A percentile compares a stretch with the other conserved stretches of the same genome.
Evolutionary conservation across 1,284 basidiomycete species (phyloP).

Genomic region (Rhodotorula sp.): DNA sequence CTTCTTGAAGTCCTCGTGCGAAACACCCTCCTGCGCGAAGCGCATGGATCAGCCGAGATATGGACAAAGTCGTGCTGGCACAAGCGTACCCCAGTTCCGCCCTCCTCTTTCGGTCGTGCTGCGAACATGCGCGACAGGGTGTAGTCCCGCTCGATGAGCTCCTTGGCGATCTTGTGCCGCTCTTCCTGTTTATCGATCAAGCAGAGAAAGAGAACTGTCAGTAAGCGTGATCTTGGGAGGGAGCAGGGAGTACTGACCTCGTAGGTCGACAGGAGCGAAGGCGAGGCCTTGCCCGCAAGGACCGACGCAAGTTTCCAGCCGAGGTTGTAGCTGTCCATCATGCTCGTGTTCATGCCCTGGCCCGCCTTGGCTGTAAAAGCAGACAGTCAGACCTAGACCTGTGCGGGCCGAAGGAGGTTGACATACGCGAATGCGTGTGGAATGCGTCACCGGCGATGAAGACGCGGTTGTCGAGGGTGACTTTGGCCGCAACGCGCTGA

Average conservation of each 20-base stretch:
- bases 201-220: conserved; percentile 51
- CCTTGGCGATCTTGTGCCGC: conserved; percentile 59
- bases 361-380: conserved; percentile 55
- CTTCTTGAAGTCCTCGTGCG: conserved; percentile 18
- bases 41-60: not conserved
- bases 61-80: too few species aligned
- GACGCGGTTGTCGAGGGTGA: conserved; percentile 65
- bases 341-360: conserved; percentile 64
- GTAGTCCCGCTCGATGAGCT: conserved; percentile 78
- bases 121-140: conserved; percentile 72
- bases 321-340: conserved; percentile 80
- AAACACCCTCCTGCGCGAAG: conserved; percentile 2
- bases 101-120: conserved; percentile 59
- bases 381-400: not conserved
- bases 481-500: conserved; percentile 69
- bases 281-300: conserved; percentile 67
- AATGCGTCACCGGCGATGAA: conserved; percentile 64
- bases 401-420: not conserved
- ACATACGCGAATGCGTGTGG: conserved; percentile 62
- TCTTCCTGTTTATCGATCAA: conserved; percentile 52
- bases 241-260: not conserved
- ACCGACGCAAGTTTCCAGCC: conserved; percentile 76
- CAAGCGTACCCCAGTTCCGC: not conserved
- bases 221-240: not conserved
- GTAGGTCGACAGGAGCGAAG: conserved; percentile 64